These are phyloP conservation scores for Phlyctochytrium bullatum DNA, from an alignment of 192 early-diverging fungal species.

Conservation along the genomic window DNA sequence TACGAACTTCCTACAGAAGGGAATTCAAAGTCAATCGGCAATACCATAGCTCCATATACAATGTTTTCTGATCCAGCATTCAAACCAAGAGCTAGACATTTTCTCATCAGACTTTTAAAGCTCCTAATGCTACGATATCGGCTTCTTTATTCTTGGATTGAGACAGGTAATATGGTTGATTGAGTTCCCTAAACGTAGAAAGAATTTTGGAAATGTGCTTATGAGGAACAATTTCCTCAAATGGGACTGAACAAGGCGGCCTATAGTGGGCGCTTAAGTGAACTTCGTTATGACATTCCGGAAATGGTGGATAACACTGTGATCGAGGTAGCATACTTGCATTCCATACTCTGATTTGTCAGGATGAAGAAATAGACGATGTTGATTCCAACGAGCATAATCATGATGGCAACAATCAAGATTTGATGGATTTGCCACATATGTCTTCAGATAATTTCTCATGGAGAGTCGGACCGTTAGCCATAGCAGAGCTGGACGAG, in stretches of 20 bases:
- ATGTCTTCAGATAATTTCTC: slow-evolving; percentile 14
- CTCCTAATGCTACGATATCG: slow-evolving; percentile 33
- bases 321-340: slow-evolving; percentile 29
- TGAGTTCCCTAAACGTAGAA: background rate
- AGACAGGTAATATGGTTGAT: slow-evolving; percentile 27
- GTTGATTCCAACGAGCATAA: slow-evolving; percentile 19
- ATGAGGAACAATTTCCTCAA: slow-evolving; percentile 46
- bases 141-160: slow-evolving; percentile 38
- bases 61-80: slow-evolving; percentile 48
- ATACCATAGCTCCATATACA: slow-evolving; percentile 29
- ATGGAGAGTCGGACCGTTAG: slow-evolving; percentile 42
- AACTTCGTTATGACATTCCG: slow-evolving; percentile 49
- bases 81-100: slow-evolving; percentile 22
- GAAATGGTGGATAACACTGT: slow-evolving; percentile 43
- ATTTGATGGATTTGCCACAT: slow-evolving; percentile 10
- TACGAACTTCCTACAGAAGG: slow-evolving; percentile 29
- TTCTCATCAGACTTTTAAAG: slow-evolving; percentile 36
- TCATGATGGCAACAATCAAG: slow-evolving; percentile 19
- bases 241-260: slow-evolving; percentile 44
- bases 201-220: slow-evolving; percentile 36
- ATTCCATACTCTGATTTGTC: background rate
- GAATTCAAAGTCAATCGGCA: slow-evolving; percentile 22
- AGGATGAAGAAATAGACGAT: slow-evolving; percentile 52
- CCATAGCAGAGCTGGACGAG: slow-evolving; percentile 51
- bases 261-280: slow-evolving; percentile 34